Percentiles rank a stretch among this genome's conserved stretches.
Evolutionary conservation across 768 basidiomycete genomes (phyloP).

Genomic region (Phaeotremella fagi): DNA sequence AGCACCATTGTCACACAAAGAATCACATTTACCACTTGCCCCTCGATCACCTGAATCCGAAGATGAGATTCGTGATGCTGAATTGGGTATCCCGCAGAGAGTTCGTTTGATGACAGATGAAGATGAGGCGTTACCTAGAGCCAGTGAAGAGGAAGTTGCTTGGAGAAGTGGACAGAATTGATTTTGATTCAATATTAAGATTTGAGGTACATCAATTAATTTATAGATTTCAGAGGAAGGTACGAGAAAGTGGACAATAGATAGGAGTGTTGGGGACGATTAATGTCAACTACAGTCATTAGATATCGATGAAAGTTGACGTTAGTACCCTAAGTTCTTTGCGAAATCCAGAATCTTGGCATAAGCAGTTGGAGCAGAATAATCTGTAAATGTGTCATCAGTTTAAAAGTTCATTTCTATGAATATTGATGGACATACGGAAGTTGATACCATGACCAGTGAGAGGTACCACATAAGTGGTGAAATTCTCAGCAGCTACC

Average conservation of each 20-base stretch:
- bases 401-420: not conserved
- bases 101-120: conserved; percentile 18
- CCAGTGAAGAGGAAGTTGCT: conserved; percentile 25
- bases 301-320: no score
- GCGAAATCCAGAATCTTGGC: not conserved
- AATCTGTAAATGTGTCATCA: not conserved
- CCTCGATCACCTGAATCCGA: conserved; percentile 23
- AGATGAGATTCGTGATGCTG: conserved; percentile 9
- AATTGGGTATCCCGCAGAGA: not conserved
- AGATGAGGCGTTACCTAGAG: conserved; percentile 10
- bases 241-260: no score
- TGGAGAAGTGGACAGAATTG: conserved; percentile 13
- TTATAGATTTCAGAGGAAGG: no score
- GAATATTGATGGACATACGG: conserved; percentile 6
- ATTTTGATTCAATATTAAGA: no score
- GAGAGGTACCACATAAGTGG: conserved; percentile 24
- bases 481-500: conserved; percentile 15
- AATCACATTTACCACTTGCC: conserved; percentile 44
- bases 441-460: conserved; percentile 39
- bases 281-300: no score
- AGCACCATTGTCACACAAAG: conserved; percentile 39
- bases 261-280: no score
- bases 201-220: no score
- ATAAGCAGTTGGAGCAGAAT: not conserved
- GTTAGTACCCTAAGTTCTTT: no score